phyloP scores from a whole-genome alignment of 129 eudicot species.

The Helichrysum umbraculigerum region DNA sequence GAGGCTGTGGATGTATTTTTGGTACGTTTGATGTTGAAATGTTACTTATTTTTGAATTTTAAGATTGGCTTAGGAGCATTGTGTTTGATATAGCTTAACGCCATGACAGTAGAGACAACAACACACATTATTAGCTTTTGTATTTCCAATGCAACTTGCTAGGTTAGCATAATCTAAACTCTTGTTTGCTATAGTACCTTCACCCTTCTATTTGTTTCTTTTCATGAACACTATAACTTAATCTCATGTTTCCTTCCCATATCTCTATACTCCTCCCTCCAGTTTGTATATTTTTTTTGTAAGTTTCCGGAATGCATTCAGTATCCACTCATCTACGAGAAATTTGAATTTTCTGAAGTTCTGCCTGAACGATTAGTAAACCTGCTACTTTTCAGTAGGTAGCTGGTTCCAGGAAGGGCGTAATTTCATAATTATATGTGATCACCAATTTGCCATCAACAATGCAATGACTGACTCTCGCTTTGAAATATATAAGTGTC shows the following conservation, averaged over 20 bases:
- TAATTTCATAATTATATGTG: background rate
- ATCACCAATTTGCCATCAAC: background rate
- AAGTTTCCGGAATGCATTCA: background rate
- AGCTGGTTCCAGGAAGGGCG: background rate
- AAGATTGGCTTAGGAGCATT: background rate
- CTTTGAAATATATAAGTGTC: background rate
- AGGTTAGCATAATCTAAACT: background rate
- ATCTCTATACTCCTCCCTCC: background rate
- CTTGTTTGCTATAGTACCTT: background rate
- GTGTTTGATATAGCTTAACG: background rate
- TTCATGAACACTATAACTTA: slow-evolving; percentile 1
- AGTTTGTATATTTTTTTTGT: background rate
- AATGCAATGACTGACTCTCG: background rate
- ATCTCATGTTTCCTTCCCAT: background rate
- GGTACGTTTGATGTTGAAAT: slow-evolving; percentile 48
- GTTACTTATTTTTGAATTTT: background rate
- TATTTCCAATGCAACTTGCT: background rate
- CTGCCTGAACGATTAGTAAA: background rate
- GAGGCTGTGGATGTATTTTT: slow-evolving; percentile 90
- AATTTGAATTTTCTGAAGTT: background rate
- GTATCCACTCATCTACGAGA: background rate
- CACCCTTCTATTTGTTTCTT: background rate
- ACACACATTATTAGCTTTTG: background rate
- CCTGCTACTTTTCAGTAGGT: background rate
- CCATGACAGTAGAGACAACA: background rate